Percentiles rank a stretch among this genome's conserved stretches.
Conservation (phyloP, 768 basidiomycete species). For the Tylopilus plumbeoviolaceoides region DNA sequence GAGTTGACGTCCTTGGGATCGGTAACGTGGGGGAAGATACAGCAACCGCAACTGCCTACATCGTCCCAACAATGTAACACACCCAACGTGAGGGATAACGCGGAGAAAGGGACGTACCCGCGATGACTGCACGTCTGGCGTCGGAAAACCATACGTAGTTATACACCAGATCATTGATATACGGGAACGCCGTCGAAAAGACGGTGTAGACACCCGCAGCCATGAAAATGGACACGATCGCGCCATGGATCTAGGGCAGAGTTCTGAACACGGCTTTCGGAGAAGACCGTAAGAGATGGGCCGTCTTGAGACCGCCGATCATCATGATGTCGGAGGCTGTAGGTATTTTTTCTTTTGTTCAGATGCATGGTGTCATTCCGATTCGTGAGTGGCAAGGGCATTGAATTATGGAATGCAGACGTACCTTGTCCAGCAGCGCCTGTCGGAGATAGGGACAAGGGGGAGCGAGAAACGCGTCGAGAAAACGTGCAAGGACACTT, state of each 20-base stretch:
- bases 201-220: slow-evolving; percentile 54
- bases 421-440: slow-evolving; percentile 24
- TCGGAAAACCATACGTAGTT: slow-evolving; percentile 14
- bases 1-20: too few species aligned
- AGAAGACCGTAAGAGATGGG: slow-evolving; percentile 61
- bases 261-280: slow-evolving; percentile 61
- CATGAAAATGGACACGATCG: slow-evolving; percentile 59
- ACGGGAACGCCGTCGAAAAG: slow-evolving; percentile 59
- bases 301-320: slow-evolving; percentile 66
- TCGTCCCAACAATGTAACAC: neutral
- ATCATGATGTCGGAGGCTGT: slow-evolving; percentile 55
- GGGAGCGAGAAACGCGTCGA: neutral
- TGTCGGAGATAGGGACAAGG: neutral
- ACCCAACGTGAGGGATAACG: neutral
- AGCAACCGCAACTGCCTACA: slow-evolving; percentile 12
- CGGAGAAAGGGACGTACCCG: slow-evolving; percentile 7
- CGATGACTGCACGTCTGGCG: slow-evolving; percentile 25
- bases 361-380: neutral
- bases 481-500: neutral
- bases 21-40: slow-evolving; percentile 26
- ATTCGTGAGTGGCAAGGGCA: neutral
- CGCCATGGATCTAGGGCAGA: slow-evolving; percentile 53
- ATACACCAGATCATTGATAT: slow-evolving; percentile 38
- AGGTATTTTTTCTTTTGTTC: neutral
- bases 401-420: neutral